These are phyloP conservation scores for Picochlorum sp. DNA, from an alignment of 139 green algal species.

Conservation along the genomic window DNA sequence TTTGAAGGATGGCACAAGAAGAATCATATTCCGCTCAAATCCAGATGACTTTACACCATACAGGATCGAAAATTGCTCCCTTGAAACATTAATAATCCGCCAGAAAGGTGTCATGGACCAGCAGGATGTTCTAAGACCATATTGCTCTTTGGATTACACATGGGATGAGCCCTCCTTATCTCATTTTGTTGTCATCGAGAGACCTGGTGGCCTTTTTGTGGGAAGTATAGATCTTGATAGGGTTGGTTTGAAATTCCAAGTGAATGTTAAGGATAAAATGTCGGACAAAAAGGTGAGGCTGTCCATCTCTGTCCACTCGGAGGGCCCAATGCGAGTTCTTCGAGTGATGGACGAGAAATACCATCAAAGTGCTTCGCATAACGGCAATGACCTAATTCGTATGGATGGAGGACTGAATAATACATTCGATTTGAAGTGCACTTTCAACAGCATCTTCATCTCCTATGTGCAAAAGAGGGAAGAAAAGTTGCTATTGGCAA, in stretches of 20 bases:
- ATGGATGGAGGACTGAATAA: too few species aligned
- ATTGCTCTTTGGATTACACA: slow-evolving; percentile 65
- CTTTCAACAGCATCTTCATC: too few species aligned
- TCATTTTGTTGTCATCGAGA: slow-evolving; percentile 54
- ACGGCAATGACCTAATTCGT: too few species aligned
- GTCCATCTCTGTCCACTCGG: slow-evolving; percentile 27
- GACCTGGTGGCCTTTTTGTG: slow-evolving; percentile 45
- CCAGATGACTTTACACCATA: slow-evolving; percentile 54
- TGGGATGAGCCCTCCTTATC: slow-evolving; percentile 71
- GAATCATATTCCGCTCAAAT: slow-evolving; percentile 41
- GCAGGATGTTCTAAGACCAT: slow-evolving; percentile 73
- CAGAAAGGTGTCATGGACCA: slow-evolving; percentile 44
- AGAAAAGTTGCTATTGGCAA: too few species aligned
- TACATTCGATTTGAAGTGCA: too few species aligned
- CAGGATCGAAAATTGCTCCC: slow-evolving; percentile 79
- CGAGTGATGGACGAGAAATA: slow-evolving; percentile 37
- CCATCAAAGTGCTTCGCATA: slow-evolving; percentile 10
- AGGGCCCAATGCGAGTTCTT: slow-evolving; percentile 66
- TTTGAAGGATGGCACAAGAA: slow-evolving; percentile 14
- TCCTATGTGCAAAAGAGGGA: too few species aligned
- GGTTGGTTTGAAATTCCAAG: slow-evolving; percentile 14
- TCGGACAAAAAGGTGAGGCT: too few species aligned
- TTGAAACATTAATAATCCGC: slow-evolving; percentile 51
- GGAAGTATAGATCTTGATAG: slow-evolving; percentile 53
- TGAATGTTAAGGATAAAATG: too few species aligned